These are phyloP conservation scores for Thermothielavioides terrestris DNA, from an alignment of 495 filamentous ascomycete species.

Conservation along the genomic window DNA sequence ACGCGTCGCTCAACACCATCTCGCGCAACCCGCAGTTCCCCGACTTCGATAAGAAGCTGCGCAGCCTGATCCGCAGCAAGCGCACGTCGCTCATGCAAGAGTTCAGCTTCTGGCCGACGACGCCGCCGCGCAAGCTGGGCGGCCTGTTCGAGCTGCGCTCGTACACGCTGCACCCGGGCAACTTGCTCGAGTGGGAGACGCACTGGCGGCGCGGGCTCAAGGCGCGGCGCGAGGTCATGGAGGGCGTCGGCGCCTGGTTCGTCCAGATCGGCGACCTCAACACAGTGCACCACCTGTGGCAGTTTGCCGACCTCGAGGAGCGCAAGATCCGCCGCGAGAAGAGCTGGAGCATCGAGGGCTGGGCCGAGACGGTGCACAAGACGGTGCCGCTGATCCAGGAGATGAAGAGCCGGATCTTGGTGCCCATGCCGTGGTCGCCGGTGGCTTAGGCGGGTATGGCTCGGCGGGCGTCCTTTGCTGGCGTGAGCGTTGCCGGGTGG, in stretches of 20 bases:
- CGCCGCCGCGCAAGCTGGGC: constrained; percentile 77
- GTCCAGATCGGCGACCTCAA: constrained; percentile 97
- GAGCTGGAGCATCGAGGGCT: constrained; percentile 91
- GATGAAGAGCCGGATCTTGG: constrained; percentile 89
- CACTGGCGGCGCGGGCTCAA: constrained; percentile 93
- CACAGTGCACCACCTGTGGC: constrained; percentile 97
- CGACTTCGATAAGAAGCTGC: constrained; percentile 73
- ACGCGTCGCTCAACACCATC: constrained; percentile 80
- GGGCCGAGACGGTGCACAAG: constrained; percentile 97
- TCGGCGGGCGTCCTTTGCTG: background rate
- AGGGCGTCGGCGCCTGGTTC: constrained; percentile 97
- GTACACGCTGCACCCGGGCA: constrained; percentile 92
- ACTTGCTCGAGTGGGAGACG: constrained; percentile 95
- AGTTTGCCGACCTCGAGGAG: constrained; percentile 94
- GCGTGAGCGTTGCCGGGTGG: background rate
- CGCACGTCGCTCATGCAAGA: constrained; percentile 94
- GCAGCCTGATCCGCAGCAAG: constrained; percentile 70
- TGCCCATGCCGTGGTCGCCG: constrained; percentile 94
- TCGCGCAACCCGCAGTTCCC: constrained; percentile 69
- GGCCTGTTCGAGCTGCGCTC: constrained; percentile 95
- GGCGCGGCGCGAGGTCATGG: constrained; percentile 91
- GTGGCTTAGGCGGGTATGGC: constrained; percentile 50
- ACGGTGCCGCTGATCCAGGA: constrained; percentile 93
- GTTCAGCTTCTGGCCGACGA: constrained; percentile 98
- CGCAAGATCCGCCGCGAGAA: constrained; percentile 83